These are phyloP conservation scores for Hypoxylon rubiginosum DNA, from an alignment of 2,329 filamentous ascomycete species.

Conservation along the genomic window DNA sequence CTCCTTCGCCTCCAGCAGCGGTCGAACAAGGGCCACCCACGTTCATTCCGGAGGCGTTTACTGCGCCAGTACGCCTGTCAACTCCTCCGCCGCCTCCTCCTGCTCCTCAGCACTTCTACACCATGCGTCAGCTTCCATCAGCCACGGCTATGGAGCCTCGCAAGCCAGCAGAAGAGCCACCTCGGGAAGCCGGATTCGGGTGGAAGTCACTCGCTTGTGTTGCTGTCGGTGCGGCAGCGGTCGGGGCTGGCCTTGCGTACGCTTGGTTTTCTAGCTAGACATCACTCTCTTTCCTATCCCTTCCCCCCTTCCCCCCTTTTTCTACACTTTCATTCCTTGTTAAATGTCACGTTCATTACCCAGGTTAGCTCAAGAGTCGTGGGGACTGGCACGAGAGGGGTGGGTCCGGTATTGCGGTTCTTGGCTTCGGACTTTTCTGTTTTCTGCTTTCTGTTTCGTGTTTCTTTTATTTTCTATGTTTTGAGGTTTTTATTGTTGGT, in stretches of 20 bases:
- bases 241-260: constrained; percentile 39
- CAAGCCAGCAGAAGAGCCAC: constrained; percentile 14
- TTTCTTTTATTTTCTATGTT: constrained; percentile 3
- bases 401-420: not conserved
- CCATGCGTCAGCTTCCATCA: constrained; percentile 30
- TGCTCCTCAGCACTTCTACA: constrained; percentile 16
- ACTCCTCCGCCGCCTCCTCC: not conserved
- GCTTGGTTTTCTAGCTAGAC: constrained; percentile 35
- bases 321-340: constrained; percentile 2
- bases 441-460: not conserved
- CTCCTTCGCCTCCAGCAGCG: not conserved
- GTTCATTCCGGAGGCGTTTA: not conserved
- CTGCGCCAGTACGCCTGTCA: not conserved
- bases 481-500: not conserved
- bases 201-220: constrained; percentile 41
- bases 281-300: constrained; percentile 5
- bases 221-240: constrained; percentile 30
- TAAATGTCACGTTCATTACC: not conserved
- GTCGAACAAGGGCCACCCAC: not conserved
- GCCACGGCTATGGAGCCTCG: constrained; percentile 17
- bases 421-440: not conserved
- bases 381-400: not conserved
- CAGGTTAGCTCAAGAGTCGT: constrained; percentile 1
- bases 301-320: not conserved
- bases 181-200: constrained; percentile 21